A percentile compares a stretch with the other conserved stretches of the same genome.
Evolutionary conservation across 2,329 filamentous ascomycete species (phyloP).

Genomic region (Trichoderma koningii): DNA sequence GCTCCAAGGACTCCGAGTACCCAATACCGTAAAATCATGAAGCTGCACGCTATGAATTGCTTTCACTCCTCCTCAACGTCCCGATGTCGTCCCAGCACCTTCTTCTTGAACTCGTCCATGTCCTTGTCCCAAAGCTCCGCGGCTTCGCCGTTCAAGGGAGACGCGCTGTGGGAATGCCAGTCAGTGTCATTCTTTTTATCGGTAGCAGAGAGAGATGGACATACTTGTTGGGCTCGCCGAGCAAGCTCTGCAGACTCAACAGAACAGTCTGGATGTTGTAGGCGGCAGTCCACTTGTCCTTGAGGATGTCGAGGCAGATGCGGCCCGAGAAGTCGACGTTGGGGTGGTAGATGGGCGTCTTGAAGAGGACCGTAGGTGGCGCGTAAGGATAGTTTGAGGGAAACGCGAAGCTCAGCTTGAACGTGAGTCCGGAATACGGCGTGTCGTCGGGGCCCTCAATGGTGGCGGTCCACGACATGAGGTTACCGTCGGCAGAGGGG

Average conservation of each 20-base stretch:
- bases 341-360: slow-evolving; percentile 98
- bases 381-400: slow-evolving; percentile 91
- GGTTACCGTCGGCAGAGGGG: slow-evolving; percentile 84
- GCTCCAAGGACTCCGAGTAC: slow-evolving; percentile 48
- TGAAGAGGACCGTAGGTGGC: slow-evolving; percentile 90
- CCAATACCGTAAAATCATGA: slow-evolving; percentile 34
- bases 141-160: slow-evolving; percentile 92
- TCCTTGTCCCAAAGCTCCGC: slow-evolving; percentile 95
- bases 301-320: slow-evolving; percentile 96
- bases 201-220: slow-evolving; percentile 39
- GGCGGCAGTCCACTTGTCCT: slow-evolving; percentile 98
- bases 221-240: slow-evolving; percentile 98
- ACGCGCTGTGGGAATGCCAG: slow-evolving; percentile 62
- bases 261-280: slow-evolving; percentile 96
- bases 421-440: slow-evolving; percentile 81
- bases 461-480: slow-evolving; percentile 90
- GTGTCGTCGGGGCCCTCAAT: slow-evolving; percentile 90
- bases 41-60: slow-evolving; percentile 16
- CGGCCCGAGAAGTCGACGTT: slow-evolving; percentile 97
- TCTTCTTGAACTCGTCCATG: slow-evolving; percentile 80
- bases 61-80: slow-evolving; percentile 62
- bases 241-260: slow-evolving; percentile 87
- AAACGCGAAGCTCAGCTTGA: slow-evolving; percentile 92
- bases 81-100: slow-evolving; percentile 63
- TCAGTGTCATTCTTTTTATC: slow-evolving; percentile 27